Evolutionary conservation across 805 yeast species (phyloP), one percentile per base, ranked within the genome.

Genomic region (Ogataea nakhonphanomensis): DNA sequence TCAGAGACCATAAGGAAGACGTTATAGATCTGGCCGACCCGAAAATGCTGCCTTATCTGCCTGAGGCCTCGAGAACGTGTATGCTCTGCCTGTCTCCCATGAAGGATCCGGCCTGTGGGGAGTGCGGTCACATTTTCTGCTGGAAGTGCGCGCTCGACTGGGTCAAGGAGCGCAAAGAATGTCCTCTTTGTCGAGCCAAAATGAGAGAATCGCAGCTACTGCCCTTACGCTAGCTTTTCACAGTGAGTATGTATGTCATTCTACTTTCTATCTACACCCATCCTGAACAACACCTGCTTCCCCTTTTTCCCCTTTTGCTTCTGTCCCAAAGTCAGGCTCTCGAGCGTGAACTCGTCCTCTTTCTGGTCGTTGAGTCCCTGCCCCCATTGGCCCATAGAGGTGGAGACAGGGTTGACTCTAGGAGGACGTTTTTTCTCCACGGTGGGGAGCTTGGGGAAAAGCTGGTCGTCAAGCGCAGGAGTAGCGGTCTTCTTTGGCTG

Each of bases 61-160:
- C 90, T 0, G 79, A 71, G 42, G 61, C 65, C 20, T 79, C 95
- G 1, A 70, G 97, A 38, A 70, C 73, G 30, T 91, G 99, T 57
- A 83, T 89, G 73, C 70, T 93, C 14, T 91, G 99, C 58, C 70
- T 91, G 17, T 80, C 84, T 7, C 70, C 74, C 11, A 85, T 91
- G 93, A 69, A 65, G 1, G 77, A 85, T 46, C 98, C 99, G 4
- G 69, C 95, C 1, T 77, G 86, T 45, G 88, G 95, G 0, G 76
- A 81, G 4, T 91, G 99, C 63, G 99, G 98, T 0, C 99, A 91
- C 59, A 43, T 87, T 11, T 91, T 86, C 60, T 91, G 99, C 63
- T 91, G 98, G 97, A 70, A 69, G 6, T 91, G 98, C 59, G 79
- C 89, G 4, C 71, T 79, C 6, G 95, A 85, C 51, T 91, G 98